Evolutionary conservation across 148 eudicot genomes (phyloP), one percentile per base, ranked within the genome.

Genomic region (Vaccinium corymbosum): DNA sequence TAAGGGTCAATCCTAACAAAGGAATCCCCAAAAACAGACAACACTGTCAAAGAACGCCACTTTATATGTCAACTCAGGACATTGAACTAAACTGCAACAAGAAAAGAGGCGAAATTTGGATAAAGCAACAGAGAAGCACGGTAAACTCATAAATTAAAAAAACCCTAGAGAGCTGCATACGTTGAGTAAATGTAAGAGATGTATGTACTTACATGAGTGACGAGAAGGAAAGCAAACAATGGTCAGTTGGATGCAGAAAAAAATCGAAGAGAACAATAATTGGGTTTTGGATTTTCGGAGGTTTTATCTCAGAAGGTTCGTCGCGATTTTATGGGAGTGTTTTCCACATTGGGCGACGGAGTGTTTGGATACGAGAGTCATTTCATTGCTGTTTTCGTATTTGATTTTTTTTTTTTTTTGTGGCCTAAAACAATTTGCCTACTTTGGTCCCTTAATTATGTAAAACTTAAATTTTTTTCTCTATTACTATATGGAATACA

Each of bases 171-270:
- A 46, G 59, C 53, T 61, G 82, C 6, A n/a, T 42, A 6, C 4
- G 13, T 14, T 14, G 25, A 52, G 55, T 4, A 3, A 35, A 35
- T 17, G 51, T 42, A 20, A 7, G 27, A 10, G 79, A 48, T 46
- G 55, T 46, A 6, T 61, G 72, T 38, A 80, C 82, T 80, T 80
- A 80, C 82, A 46, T 14, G 55, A 35, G 66, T 57, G 82, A 57
- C 48, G 42, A 35, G 78, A 14, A 48, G 32, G 52, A 59, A 27
- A 61, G 73, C 29, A 20, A 42, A 61, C 52, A 80, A 80, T n/a
- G 82, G 82, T 35, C 51, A 42, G 38, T 42, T 42, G 35, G 73
- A 61, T 15, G 73, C 53, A 79, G 73, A 56, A 22, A 56, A 35
- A 16, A 59, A 57, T 79, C 79, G 74, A 70, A 14, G 16, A 7